Conservation (phyloP, 1,284 basidiomycete genomes). For the Boletellus deceptivus region DNA sequence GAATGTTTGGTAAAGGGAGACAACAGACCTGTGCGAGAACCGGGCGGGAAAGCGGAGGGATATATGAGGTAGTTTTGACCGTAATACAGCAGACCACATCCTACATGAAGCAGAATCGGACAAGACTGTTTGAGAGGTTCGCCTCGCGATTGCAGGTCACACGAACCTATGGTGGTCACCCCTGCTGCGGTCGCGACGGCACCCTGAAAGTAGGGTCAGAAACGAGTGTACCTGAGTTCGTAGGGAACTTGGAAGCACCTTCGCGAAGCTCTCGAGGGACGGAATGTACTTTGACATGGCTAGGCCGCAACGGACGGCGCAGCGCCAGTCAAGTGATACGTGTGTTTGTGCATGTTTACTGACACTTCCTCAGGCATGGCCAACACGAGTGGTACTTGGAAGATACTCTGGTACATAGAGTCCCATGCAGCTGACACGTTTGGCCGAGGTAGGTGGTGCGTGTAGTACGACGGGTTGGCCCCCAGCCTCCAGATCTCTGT, state of each 20-base stretch:
- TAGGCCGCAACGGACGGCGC: neutral
- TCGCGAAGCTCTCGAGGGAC: constrained; percentile 59
- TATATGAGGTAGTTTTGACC: constrained; percentile 89
- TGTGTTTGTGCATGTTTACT: constrained; percentile 25
- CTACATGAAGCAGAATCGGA: constrained; percentile 33
- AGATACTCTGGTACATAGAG: too few relatives aligned
- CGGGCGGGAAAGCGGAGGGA: constrained; percentile 82
- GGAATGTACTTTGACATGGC: constrained; percentile 43
- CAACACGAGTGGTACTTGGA: too few relatives aligned
- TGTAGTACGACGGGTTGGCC: too few relatives aligned
- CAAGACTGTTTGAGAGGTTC: neutral
- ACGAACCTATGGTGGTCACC: constrained; percentile 61
- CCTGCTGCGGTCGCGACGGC: constrained; percentile 66
- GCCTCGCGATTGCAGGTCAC: neutral
- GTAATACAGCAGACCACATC: constrained; percentile 76
- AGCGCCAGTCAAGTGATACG: neutral
- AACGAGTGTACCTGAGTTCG: too few relatives aligned
- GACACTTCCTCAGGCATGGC: too few relatives aligned
- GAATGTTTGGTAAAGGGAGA: neutral
- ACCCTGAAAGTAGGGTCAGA: constrained; percentile 44
- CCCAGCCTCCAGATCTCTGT: too few relatives aligned
- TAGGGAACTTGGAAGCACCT: constrained; percentile 40
- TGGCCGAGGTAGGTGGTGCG: too few relatives aligned
- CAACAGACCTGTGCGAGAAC: constrained; percentile 69
- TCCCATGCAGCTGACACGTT: too few relatives aligned